A percentile compares a stretch with the other conserved stretches of the same genome.
phyloP scores from a whole-genome alignment of 805 yeast species.

The Yamadazyma endophytica region DNA sequence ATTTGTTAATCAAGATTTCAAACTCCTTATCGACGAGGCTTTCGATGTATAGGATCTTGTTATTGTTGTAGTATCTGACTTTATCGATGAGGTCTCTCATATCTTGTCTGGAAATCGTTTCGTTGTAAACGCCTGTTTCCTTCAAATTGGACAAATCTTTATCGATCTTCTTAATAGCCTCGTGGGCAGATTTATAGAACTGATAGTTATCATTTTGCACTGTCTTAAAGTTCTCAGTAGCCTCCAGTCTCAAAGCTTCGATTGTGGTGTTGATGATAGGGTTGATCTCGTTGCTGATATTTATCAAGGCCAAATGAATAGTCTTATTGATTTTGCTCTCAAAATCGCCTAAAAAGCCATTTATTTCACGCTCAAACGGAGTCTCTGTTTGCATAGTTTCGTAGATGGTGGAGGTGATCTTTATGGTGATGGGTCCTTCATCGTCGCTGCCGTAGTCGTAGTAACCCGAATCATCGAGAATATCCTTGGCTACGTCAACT shows the following conservation, averaged over 20 bases:
- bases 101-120: conserved; percentile 27
- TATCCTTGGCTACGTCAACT: conserved; percentile 17
- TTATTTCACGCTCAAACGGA: conserved; percentile 16
- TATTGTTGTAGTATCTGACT: conserved; percentile 20
- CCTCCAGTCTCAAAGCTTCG: conserved; percentile 19
- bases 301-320: conserved; percentile 27
- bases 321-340: conserved; percentile 29
- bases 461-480: conserved; percentile 14
- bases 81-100: conserved; percentile 30
- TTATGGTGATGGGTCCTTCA: conserved; percentile 18
- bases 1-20: conserved; percentile 21
- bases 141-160: conserved; percentile 30
- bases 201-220: conserved; percentile 26
- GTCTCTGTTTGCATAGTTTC: conserved; percentile 9
- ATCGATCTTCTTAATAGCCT: conserved; percentile 26
- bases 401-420: conserved; percentile 22
- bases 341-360: conserved; percentile 31
- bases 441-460: conserved; percentile 7
- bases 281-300: conserved; percentile 27
- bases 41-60: conserved; percentile 19
- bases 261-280: conserved; percentile 21
- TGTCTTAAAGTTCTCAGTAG: conserved; percentile 22
- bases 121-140: conserved; percentile 12
- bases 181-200: conserved; percentile 26
- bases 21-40: conserved; percentile 22